Evolutionary conservation across 2,329 filamentous ascomycete species (phyloP).

Genomic region (Didymella exigua): DNA sequence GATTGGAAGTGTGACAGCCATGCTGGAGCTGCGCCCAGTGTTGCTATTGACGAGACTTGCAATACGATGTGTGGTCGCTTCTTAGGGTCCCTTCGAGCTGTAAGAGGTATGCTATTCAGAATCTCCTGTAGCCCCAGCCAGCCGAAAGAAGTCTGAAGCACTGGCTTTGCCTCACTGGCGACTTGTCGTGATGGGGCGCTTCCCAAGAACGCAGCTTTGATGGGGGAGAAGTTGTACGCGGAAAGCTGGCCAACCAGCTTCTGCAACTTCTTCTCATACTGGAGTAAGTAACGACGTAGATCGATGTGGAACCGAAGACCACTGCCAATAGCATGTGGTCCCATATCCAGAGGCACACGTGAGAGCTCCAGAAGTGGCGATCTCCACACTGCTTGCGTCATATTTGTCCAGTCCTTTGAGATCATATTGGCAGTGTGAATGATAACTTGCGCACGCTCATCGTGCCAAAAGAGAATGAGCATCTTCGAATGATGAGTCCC

Average conservation of each 20-base stretch:
- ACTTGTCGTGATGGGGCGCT: slow-evolving; percentile 75
- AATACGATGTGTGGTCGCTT: slow-evolving; percentile 54
- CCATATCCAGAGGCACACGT: slow-evolving; percentile 2
- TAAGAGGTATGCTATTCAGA: slow-evolving; percentile 56
- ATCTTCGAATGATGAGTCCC: slow-evolving; percentile 89
- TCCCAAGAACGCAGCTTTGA: slow-evolving; percentile 75
- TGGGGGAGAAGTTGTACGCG: slow-evolving; percentile 70
- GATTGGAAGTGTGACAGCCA: slow-evolving; percentile 69
- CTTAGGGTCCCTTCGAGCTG: slow-evolving; percentile 38
- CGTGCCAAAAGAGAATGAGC: slow-evolving; percentile 78
- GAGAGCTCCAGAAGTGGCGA: slow-evolving; percentile 70
- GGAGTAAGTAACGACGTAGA: slow-evolving; percentile 71
- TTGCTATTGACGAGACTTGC: slow-evolving; percentile 83
- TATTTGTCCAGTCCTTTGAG: slow-evolving; percentile 81
- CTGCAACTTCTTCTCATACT: slow-evolving; percentile 67
- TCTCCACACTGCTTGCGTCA: slow-evolving; percentile 83
- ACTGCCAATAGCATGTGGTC: slow-evolving; percentile 55
- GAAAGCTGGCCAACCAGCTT: slow-evolving; percentile 63
- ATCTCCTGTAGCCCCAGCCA: slow-evolving; percentile 71
- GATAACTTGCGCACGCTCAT: slow-evolving; percentile 76
- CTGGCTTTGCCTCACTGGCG: slow-evolving; percentile 50
- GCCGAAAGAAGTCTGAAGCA: slow-evolving; percentile 69
- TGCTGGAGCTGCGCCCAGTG: slow-evolving; percentile 70
- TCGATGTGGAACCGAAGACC: slow-evolving; percentile 77
- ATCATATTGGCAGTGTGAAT: slow-evolving; percentile 95